phyloP scores from a whole-genome alignment of 2,329 filamentous ascomycete species.

The Sordariomycetes sp. region DNA sequence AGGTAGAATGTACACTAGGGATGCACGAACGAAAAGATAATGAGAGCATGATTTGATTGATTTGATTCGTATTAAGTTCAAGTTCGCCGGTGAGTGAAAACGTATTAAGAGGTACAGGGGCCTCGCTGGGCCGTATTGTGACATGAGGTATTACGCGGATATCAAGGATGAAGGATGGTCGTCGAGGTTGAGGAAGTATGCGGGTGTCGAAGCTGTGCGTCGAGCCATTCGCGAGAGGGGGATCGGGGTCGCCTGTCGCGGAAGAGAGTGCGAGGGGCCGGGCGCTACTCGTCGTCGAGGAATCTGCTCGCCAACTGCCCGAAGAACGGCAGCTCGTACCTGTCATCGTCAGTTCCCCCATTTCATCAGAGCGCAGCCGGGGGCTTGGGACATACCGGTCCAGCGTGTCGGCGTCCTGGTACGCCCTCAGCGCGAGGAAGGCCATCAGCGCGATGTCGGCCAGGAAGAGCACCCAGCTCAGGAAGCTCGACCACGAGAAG shows the following conservation, averaged over 20 bases:
- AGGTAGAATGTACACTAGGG: neutral
- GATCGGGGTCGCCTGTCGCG: neutral
- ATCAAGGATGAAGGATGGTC: neutral
- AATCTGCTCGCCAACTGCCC: slow-evolving; percentile 79
- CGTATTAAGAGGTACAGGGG: neutral
- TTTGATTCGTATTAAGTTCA: no score
- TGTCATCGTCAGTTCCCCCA: slow-evolving; percentile 17
- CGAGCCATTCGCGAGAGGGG: neutral
- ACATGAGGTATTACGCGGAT: neutral
- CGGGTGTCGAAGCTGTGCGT: neutral
- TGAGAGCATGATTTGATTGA: neutral
- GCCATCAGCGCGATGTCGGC: slow-evolving; percentile 66
- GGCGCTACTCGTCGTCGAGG: slow-evolving; percentile 64
- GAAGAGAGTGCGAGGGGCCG: neutral
- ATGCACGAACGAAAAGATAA: neutral
- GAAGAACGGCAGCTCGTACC: slow-evolving; percentile 82
- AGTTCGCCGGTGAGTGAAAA: neutral
- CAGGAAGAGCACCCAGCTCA: slow-evolving; percentile 76
- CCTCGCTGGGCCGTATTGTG: neutral
- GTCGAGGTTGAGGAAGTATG: neutral
- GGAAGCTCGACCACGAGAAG: slow-evolving; percentile 71
- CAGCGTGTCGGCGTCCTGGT: slow-evolving; percentile 64
- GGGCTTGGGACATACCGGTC: slow-evolving; percentile 41
- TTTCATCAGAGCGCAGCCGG: slow-evolving; percentile 22
- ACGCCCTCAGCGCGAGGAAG: slow-evolving; percentile 69